phyloP scores from a whole-genome alignment of 2,329 filamentous ascomycete genomes.

The Basipetospora chlamydospora region DNA sequence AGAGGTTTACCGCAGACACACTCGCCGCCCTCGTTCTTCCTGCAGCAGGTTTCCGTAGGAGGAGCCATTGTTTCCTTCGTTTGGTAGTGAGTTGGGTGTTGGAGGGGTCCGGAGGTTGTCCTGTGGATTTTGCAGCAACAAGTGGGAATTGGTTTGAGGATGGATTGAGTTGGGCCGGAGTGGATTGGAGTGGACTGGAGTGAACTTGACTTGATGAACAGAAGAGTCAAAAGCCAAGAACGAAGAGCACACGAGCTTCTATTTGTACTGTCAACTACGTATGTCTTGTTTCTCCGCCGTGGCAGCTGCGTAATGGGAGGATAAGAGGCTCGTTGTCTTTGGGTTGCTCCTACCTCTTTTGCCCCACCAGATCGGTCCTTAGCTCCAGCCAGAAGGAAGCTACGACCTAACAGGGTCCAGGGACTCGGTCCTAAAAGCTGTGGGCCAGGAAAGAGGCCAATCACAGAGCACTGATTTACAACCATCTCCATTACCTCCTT shows the following conservation, averaged over 20 bases:
- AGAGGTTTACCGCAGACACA: slow-evolving; percentile 5
- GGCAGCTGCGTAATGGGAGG: background rate
- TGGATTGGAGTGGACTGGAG: background rate
- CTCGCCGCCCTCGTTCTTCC: slow-evolving; percentile 6
- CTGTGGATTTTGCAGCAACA: background rate
- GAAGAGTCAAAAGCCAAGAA: background rate
- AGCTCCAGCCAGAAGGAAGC: background rate
- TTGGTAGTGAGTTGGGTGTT: background rate
- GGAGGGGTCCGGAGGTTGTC: background rate
- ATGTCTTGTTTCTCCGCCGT: background rate
- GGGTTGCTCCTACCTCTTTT: background rate
- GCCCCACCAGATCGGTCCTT: background rate
- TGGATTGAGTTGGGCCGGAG: background rate
- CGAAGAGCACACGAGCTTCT: too few relatives aligned
- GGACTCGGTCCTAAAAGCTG: background rate
- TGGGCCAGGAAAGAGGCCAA: background rate
- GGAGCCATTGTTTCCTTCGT: background rate
- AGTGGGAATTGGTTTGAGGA: background rate
- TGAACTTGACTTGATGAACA: background rate
- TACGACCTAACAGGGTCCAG: background rate
- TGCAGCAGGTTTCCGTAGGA: slow-evolving; percentile 4
- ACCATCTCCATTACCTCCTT: slow-evolving; percentile 3
- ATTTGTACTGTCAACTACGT: too few relatives aligned
- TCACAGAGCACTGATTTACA: slow-evolving; percentile 2
- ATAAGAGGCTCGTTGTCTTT: background rate